Evolutionary conservation across 1,284 basidiomycete genomes (phyloP).

Genomic region (Filobasidium uniguttulatum): DNA sequence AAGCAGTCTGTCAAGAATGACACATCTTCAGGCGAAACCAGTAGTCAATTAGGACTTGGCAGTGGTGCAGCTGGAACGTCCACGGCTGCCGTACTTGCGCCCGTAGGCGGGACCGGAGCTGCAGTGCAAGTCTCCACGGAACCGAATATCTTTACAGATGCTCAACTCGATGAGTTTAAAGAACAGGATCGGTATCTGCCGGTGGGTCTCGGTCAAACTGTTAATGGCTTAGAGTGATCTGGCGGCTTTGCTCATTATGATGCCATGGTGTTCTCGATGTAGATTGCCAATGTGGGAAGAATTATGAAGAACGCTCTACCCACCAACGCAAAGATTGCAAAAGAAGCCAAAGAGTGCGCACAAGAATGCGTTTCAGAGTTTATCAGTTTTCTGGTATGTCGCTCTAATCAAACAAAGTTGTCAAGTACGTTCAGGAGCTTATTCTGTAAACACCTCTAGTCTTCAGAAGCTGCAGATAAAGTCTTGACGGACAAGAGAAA

Average conservation of each 20-base stretch:
- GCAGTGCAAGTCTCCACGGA: constrained; percentile 1
- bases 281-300: constrained; percentile 90
- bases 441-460: neutral
- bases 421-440: neutral
- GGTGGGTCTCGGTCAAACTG: constrained; percentile 41
- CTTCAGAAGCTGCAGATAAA: constrained; percentile 70
- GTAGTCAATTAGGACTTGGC: neutral
- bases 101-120: neutral
- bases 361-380: constrained; percentile 95
- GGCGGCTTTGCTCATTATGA: neutral
- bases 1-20: neutral
- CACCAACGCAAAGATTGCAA: constrained; percentile 84
- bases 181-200: constrained; percentile 85
- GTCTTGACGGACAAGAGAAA: constrained; percentile 74
- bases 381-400: constrained; percentile 67
- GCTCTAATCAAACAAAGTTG: neutral
- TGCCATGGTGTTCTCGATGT: constrained; percentile 1
- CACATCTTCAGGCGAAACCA: neutral
- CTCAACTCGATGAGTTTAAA: constrained; percentile 78
- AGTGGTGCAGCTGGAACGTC: neutral
- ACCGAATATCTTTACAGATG: constrained; percentile 53
- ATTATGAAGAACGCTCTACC: constrained; percentile 89
- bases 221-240: neutral
- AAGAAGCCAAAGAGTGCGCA: constrained; percentile 91
- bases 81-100: neutral